A percentile compares a stretch with the other conserved stretches of the same genome.
Conservation (phyloP, 495 filamentous ascomycete genomes). For the Friedmanniomyces endolithicus region DNA sequence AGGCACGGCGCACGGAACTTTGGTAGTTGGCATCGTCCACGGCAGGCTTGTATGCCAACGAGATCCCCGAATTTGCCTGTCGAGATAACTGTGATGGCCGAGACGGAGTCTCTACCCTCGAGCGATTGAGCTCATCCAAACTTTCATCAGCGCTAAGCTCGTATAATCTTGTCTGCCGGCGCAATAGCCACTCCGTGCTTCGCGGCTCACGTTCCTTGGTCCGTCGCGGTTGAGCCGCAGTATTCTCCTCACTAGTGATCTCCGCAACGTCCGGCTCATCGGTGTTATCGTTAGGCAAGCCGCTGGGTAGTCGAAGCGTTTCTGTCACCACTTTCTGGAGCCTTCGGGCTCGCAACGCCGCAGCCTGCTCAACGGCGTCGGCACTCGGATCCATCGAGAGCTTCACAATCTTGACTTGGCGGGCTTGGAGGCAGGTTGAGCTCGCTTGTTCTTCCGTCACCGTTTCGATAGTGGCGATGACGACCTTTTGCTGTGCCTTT, state of each 20-base stretch:
- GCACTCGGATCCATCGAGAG: constrained; percentile 6
- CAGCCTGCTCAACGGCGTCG: constrained; percentile 12
- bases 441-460: constrained; percentile 5
- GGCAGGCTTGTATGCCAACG: not conserved
- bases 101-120: not conserved
- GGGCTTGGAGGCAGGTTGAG: constrained; percentile 2
- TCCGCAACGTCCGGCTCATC: not conserved
- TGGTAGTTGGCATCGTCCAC: not conserved
- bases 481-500: not conserved
- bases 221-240: not conserved
- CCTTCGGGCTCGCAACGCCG: constrained; percentile 6
- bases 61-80: not conserved
- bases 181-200: constrained; percentile 6
- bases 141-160: constrained; percentile 5
- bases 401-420: not conserved
- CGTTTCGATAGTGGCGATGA: not conserved
- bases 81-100: not conserved
- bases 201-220: not conserved
- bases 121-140: constrained; percentile 2
- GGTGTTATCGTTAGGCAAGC: not conserved
- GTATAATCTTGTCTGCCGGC: not conserved
- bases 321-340: not conserved
- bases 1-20: not conserved
- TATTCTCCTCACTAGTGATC: not conserved
- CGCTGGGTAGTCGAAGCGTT: not conserved